Base-by-base conservation (phyloP, 1,284 basidiomycete genomes). In the Tilletia caries region DNA sequence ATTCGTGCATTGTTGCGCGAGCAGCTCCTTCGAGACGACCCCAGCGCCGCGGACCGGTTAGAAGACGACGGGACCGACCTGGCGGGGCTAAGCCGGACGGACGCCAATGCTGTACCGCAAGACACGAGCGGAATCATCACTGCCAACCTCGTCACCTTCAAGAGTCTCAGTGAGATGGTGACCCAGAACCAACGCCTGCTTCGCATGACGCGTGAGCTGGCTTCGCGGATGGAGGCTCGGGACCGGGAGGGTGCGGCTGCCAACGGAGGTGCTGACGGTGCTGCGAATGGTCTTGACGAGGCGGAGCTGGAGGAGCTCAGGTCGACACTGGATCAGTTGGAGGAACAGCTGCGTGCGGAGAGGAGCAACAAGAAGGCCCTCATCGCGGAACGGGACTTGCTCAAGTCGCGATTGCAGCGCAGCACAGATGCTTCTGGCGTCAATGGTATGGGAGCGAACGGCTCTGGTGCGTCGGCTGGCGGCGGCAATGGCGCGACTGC, bases 121-220 rank as follows among this genome's bases (percentile, higher is more conserved):
- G 79, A 80, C 64, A 79, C 79, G 43, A 78, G 82, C 73, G 86
- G 86, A 0, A 89, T 98, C 73, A 95, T 98, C 83, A 91, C 92
- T 27, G 91, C 91, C 79, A 88, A 94, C 77, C 88, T 98, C 15
- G 91, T 98, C 62, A 88, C 93, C 32, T 98, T 95, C 89, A 87
- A 87, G 62, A 91, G 90, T 1, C 88, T 98, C 64, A 87, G 88
- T 13, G 87, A 88, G 25, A 85, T 99, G 33, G 93, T 96, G 78
- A 88, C 90, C 65, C 93, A 96, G 85, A 98, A 98, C 83, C 89
- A 91, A 84, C 91, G 91, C 75, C 86, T 98, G 10, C 86, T 98
- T 37, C 89, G 88, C 79, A 89, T 96, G 71, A 90, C 91, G 8
- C 88, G 95, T 27, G 91, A 92, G 71, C 73, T 83, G 3, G 80